Evolutionary conservation across 139 green algal species (phyloP), one percentile per base, ranked within the genome.

Genomic region (Coelastrella sp.): DNA sequence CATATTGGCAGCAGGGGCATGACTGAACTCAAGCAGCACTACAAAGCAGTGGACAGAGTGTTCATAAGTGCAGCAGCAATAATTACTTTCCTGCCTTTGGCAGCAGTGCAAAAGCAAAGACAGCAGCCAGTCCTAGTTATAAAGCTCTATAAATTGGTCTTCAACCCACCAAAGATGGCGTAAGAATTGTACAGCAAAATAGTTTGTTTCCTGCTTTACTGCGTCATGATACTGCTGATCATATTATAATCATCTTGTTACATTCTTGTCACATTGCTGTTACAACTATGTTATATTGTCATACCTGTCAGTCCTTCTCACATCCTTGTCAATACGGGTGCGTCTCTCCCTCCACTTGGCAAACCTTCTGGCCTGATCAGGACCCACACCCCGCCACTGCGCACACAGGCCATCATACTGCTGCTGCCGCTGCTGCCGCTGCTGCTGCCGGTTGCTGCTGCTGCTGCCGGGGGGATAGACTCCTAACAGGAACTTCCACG

Each of bases 401-500:
- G 19, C 14, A 59, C 92, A 91, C 59, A 97, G 89, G 7, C n/a
- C 12, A 60, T 72, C 58, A 82, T 98, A 98, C 56, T 95, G 88
- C 82, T 85, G 57, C 85, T 90, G 85, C 84, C 79, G 84, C 70
- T 61, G 84, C 84, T 78, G 63, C n/a, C 65, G 73, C 74, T 65
- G 70, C 76, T 59, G 88, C 88, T 75, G 81, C 88, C 60, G 86
- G 10, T 72, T 35, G 7, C 10, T 60, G 12, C 25, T 94, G 83
- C 90, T 97, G 83, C 75, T 79, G 58, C 91, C 88, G 0, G 89
- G 81, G 0, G 92, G 85, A 84, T 96, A 94, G 70, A 99, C 84
- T 3, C 96, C 95, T 88, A 99, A 94, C 91, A 99, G 93, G 60
- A 95, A 96, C 92, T 96, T 97, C 97, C 97, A 99, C 12, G 93